A percentile compares a stretch with the other conserved stretches of the same genome.
These are phyloP conservation scores for Aspergillus sp. DNA, from an alignment of 2,329 filamentous ascomycete species.

Conservation along the genomic window DNA sequence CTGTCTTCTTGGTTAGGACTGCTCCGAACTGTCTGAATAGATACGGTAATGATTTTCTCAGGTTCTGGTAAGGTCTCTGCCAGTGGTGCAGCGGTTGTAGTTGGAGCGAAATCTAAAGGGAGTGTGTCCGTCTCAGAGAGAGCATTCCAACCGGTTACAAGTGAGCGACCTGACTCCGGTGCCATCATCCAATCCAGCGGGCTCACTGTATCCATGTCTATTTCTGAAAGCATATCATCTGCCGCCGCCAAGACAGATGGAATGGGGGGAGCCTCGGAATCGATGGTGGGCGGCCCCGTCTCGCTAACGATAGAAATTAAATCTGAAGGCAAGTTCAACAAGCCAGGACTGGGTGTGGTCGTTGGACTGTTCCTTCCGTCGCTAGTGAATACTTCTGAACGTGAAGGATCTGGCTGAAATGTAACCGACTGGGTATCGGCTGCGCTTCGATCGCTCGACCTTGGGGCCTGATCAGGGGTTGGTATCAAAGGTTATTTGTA, in stretches of 20 bases:
- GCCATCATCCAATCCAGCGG: background rate
- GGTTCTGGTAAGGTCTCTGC: constrained; percentile 2
- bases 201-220: constrained; percentile 2
- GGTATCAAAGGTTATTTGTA: constrained; percentile 1
- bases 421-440: background rate
- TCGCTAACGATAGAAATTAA: background rate
- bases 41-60: background rate
- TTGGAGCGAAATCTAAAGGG: constrained; percentile 2
- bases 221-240: constrained; percentile 4
- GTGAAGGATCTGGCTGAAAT: background rate
- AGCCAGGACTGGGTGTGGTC: background rate
- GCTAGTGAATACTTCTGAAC: constrained; percentile 1
- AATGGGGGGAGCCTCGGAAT: background rate
- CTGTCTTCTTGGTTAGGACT: constrained; percentile 3
- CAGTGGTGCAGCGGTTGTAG: constrained; percentile 4
- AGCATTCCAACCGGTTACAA: background rate
- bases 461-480: background rate
- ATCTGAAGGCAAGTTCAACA: background rate
- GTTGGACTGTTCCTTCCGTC: background rate
- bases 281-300: background rate
- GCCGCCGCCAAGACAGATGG: background rate
- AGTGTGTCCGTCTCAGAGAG: background rate
- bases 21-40: background rate
- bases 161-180: background rate
- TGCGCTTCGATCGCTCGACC: background rate